phyloP scores from a whole-genome alignment of 2,329 filamentous ascomycete species.

The Ramichloridium luteum region DNA sequence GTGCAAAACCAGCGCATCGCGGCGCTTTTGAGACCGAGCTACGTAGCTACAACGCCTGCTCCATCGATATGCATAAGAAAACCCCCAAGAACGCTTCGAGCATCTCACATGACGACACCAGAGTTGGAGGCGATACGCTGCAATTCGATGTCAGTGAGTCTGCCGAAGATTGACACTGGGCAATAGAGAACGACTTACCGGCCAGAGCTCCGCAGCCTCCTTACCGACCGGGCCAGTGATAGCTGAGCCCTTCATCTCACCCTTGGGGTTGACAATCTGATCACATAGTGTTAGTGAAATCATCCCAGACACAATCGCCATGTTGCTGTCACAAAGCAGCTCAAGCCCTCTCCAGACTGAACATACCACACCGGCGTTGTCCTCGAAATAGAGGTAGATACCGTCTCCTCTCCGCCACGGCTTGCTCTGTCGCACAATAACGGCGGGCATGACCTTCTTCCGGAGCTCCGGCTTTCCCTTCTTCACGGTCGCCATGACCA shows the following conservation, averaged over 20 bases:
- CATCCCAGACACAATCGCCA: conserved; percentile 2
- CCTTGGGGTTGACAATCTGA: conserved; percentile 99
- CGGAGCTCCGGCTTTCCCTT: conserved; percentile 99
- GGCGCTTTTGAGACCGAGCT: background rate
- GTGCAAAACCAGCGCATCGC: background rate
- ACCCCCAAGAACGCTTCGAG: conserved; percentile 1
- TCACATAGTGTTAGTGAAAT: conserved; percentile 9
- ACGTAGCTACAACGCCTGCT: conserved; percentile 1
- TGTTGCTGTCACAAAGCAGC: conserved; percentile 2
- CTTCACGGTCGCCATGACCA: conserved; percentile 99
- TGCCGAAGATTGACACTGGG: background rate
- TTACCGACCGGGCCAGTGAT: conserved; percentile 99
- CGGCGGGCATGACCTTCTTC: conserved; percentile 99
- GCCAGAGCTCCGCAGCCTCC: conserved; percentile 99
- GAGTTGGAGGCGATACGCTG: conserved; percentile 99
- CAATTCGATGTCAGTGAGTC: conserved; percentile 6
- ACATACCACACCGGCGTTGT: conserved; percentile 97
- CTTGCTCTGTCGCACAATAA: conserved; percentile 98
- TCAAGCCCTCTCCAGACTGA: conserved; percentile 2
- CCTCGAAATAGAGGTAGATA: conserved; percentile 99
- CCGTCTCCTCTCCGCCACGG: conserved; percentile 98
- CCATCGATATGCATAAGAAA: conserved; percentile 1
- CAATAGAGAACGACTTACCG: conserved; percentile 59
- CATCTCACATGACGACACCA: conserved; percentile 93
- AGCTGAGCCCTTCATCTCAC: conserved; percentile 99